Evolutionary conservation across 1,139 yeast species (phyloP).

Genomic region (Yamadazyma trypodendri): DNA sequence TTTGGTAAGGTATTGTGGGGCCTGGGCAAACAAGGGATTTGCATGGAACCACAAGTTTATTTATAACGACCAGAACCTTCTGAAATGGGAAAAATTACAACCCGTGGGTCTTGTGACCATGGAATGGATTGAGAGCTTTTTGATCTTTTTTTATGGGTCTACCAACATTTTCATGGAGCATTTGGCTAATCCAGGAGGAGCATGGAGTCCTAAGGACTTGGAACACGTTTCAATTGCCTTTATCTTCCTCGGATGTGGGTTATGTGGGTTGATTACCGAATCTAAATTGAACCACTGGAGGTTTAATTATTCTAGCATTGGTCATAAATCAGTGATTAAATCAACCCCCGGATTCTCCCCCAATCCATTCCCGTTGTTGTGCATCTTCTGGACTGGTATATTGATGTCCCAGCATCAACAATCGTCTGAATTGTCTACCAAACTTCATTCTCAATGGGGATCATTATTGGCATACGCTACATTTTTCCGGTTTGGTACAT

Average conservation of each 20-base stretch:
- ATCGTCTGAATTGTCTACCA: constrained; percentile 72
- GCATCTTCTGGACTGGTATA: constrained; percentile 96
- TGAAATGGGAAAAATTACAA: constrained; percentile 31
- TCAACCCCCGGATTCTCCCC: constrained; percentile 77
- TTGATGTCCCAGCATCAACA: constrained; percentile 94
- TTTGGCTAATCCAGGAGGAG: constrained; percentile 68
- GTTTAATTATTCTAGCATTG: constrained; percentile 30
- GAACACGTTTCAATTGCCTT: constrained; percentile 96
- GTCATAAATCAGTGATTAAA: constrained; percentile 21
- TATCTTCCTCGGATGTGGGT: constrained; percentile 88
- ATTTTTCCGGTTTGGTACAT: constrained; percentile 69
- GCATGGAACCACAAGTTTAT: constrained; percentile 78
- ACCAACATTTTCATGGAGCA: constrained; percentile 91
- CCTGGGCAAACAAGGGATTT: constrained; percentile 73
- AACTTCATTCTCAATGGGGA: constrained; percentile 92
- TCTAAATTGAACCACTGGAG: constrained; percentile 51
- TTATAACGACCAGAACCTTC: constrained; percentile 18
- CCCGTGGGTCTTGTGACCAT: constrained; percentile 66
- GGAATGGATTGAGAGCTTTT: constrained; percentile 79
- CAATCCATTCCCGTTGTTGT: constrained; percentile 90
- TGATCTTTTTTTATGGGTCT: constrained; percentile 82
- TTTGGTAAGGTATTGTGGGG: constrained; percentile 84
- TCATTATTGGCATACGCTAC: constrained; percentile 74
- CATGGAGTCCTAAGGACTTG: constrained; percentile 88
- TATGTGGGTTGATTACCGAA: constrained; percentile 86